phyloP scores from a whole-genome alignment of 148 eudicot genomes.

The Camellia japonica region DNA sequence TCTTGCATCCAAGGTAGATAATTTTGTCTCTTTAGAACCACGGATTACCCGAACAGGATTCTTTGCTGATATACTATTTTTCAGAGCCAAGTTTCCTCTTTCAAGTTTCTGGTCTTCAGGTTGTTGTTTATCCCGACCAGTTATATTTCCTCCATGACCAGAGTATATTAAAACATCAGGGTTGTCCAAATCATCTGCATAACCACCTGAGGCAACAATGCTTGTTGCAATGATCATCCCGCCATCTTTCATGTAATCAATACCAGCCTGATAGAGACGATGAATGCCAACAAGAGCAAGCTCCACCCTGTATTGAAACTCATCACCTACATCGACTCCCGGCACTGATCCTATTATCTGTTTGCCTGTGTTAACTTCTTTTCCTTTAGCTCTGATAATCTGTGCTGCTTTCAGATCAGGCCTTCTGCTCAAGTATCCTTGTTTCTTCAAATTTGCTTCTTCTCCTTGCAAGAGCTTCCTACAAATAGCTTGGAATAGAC shows the following conservation, averaged over 20 bases:
- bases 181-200: constrained; percentile 60
- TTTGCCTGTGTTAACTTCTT: constrained; percentile 47
- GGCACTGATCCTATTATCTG: constrained; percentile 56
- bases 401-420: constrained; percentile 49
- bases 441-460: constrained; percentile 32
- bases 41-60: constrained; percentile 78
- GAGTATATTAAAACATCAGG: constrained; percentile 63
- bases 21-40: constrained; percentile 62
- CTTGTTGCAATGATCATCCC: constrained; percentile 49
- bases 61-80: constrained; percentile 50
- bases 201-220: constrained; percentile 77
- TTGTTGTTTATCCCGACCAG: constrained; percentile 40
- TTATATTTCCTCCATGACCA: constrained; percentile 69
- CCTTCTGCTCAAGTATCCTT: constrained; percentile 33
- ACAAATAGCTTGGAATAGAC: constrained; percentile 56
- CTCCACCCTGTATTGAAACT: constrained; percentile 76
- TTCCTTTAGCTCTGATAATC: constrained; percentile 47
- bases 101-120: constrained; percentile 84
- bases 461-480: constrained; percentile 76
- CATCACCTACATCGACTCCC: constrained; percentile 88
- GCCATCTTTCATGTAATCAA: constrained; percentile 29
- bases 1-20: constrained; percentile 38
- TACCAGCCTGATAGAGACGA: constrained; percentile 68
- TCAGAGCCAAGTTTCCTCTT: constrained; percentile 73
- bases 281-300: constrained; percentile 84